Conservation (phyloP, 371 early-diverging fungal genomes). For the Mucor ambiguus region DNA sequence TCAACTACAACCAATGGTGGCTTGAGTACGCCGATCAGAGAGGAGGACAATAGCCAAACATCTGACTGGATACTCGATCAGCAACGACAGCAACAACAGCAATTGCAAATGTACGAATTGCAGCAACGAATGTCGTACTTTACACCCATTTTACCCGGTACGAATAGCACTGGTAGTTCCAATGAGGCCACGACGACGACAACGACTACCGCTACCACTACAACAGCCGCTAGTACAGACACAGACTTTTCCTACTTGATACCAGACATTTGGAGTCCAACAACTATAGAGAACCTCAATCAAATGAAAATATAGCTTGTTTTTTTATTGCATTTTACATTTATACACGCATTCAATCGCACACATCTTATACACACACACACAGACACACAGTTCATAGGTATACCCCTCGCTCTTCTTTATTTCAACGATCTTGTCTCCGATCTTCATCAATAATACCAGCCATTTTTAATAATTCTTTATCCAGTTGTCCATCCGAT, state of each 20-base stretch:
- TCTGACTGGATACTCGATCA: constrained; percentile 15
- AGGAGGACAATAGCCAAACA: constrained; percentile 9
- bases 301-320: constrained; percentile 13
- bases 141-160: background rate
- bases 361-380: background rate
- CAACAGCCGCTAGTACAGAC: constrained; percentile 5
- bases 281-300: constrained; percentile 11
- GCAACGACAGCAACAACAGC: constrained; percentile 17
- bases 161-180: background rate
- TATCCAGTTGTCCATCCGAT: constrained; percentile 47
- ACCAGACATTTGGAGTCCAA: constrained; percentile 11
- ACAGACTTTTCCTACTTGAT: constrained; percentile 4
- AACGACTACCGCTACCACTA: background rate
- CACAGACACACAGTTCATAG: background rate
- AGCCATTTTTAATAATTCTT: constrained; percentile 50
- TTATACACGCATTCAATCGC: too few species aligned
- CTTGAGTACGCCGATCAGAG: constrained; percentile 14
- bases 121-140: constrained; percentile 7
- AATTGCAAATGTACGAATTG: constrained; percentile 15
- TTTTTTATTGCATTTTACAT: constrained; percentile 4
- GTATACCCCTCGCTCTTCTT: background rate
- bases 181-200: background rate
- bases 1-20: constrained; percentile 19
- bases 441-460: constrained; percentile 48
- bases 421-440: constrained; percentile 26